phyloP scores from a whole-genome alignment of 495 filamentous ascomycete species.

The Xylaria acuta region DNA sequence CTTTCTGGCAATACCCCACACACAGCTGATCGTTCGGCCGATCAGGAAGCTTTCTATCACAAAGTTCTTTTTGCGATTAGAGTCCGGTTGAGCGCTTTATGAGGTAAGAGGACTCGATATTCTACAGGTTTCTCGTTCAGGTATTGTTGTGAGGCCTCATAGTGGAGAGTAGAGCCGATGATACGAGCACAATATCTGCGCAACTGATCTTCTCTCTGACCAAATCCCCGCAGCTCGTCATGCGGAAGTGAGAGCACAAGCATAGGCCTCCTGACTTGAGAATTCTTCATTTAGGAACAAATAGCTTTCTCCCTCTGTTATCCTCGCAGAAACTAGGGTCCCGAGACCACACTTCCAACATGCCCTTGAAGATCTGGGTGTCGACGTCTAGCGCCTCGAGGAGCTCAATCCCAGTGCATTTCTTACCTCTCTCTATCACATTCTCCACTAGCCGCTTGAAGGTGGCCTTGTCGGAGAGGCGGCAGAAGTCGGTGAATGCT shows the following conservation, averaged over 20 bases:
- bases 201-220: neutral
- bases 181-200: neutral
- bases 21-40: neutral
- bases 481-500: conserved; percentile 31
- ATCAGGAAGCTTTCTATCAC: neutral
- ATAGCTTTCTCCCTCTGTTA: neutral
- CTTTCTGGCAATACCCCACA: neutral
- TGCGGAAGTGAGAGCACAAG: neutral
- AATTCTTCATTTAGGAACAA: neutral
- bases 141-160: neutral
- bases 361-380: neutral
- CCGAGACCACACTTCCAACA: neutral
- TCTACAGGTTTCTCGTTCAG: neutral
- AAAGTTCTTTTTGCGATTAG: neutral
- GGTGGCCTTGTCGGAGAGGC: conserved; percentile 19
- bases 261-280: neutral
- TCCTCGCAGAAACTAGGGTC: conserved; percentile 4
- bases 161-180: neutral
- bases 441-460: neutral
- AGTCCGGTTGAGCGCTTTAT: neutral
- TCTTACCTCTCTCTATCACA: neutral
- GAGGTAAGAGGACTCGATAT: neutral
- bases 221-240: neutral
- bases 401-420: neutral
- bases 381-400: neutral